Base-by-base conservation (phyloP, 1,139 yeast species). In the Taphrina communis region DNA sequence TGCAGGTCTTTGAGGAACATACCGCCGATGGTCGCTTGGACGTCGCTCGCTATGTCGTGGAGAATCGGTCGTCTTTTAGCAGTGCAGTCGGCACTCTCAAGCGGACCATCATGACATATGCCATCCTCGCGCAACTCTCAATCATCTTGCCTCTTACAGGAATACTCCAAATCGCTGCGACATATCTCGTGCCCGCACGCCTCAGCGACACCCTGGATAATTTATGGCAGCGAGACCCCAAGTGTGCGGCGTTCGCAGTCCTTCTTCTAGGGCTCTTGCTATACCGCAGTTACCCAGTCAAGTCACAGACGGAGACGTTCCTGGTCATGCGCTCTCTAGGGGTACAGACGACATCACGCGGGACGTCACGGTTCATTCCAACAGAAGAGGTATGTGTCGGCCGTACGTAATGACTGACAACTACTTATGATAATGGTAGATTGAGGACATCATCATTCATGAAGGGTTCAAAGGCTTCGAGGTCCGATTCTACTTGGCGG, bases 391-490 rank as follows among this genome's bases (percentile, higher is more conserved):
- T 56, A 19, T 25, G 31, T 1, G 1, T 25, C 2, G 4, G 25
- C 1, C 25, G 1, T 2, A 25, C 25, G 25, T 25, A 25, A 4
- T 25, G 25, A 25, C 25, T 25, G 25, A 25, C 25, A 39, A 39
- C 31, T 48, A 21, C 35, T 39, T n/a, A n/a, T n/a, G n/a, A n/a
- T n/a, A n/a, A n/a, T 35, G 21, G 17, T 7, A 52, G 66, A 80
- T 85, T 69, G 81, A 84, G 12, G 88, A 85, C 74, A 77, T 86
- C 53, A 84, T 85, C n/a, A 82, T 85, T 48, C 87, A 85, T 72
- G 89, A 85, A 73, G 87, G 85, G 0, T 85, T 85, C 74, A 82
- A 80, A 70, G 85, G 86, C 6, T 83, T 83, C 73, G 85, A 84
- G 73, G 87, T 85, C 31, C 80, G 83, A 7, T 84, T 81, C 73